These are phyloP conservation scores for Fagus sylvatica DNA, from an alignment of 306 rosid genomes.

Conservation along the genomic window DNA sequence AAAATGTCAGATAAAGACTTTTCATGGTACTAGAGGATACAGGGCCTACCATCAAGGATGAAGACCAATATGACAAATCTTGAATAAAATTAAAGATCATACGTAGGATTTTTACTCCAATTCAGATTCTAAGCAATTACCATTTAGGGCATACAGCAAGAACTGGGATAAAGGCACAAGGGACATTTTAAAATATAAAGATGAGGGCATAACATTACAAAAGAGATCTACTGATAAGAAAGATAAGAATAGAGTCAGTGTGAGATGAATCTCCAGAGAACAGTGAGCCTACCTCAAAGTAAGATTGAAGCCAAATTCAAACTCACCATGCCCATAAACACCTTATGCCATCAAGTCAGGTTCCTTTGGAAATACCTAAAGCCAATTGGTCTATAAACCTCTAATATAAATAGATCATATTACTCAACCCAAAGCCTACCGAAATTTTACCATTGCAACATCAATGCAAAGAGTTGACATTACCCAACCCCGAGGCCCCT, in stretches of 20 bases:
- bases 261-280: neutral
- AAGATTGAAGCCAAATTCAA: neutral
- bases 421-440: neutral
- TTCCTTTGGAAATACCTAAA: neutral
- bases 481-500: neutral
- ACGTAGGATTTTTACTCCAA: too few relatives aligned
- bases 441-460: neutral
- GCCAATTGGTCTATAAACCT: neutral
- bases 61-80: too few relatives aligned
- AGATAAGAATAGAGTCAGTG: neutral
- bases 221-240: neutral
- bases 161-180: too few relatives aligned
- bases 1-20: neutral
- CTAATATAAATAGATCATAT: too few relatives aligned
- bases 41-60: too few relatives aligned
- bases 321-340: neutral
- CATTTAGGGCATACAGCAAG: too few relatives aligned
- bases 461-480: neutral
- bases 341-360: too few relatives aligned
- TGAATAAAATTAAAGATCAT: too few relatives aligned
- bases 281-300: neutral
- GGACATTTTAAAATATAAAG: too few relatives aligned
- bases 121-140: too few relatives aligned
- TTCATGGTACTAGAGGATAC: neutral
- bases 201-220: neutral